Percentiles rank a stretch among this genome's conserved stretches.
phyloP scores from a whole-genome alignment of 2,329 filamentous ascomycete species.

The Sporothrix sp. region DNA sequence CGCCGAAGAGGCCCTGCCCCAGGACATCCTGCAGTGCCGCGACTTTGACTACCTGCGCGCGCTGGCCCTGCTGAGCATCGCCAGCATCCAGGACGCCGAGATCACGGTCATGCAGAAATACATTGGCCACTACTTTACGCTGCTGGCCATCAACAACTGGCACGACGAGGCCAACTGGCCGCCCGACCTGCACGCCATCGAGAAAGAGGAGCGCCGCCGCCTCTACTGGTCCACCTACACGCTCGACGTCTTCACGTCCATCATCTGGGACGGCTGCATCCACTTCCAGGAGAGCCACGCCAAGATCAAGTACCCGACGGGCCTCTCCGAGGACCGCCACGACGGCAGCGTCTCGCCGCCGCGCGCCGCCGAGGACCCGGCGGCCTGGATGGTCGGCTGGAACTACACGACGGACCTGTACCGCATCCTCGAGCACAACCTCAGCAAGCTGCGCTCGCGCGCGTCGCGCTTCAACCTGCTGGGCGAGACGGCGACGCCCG shows the following conservation, averaged over 20 bases:
- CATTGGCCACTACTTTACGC: slow-evolving; percentile 21
- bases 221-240: slow-evolving; percentile 48
- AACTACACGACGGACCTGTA: slow-evolving; percentile 50
- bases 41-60: slow-evolving; percentile 21
- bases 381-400: slow-evolving; percentile 43
- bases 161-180: slow-evolving; percentile 22
- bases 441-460: slow-evolving; percentile 15
- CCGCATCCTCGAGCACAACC: slow-evolving; percentile 42
- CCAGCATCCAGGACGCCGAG: slow-evolving; percentile 21
- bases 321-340: slow-evolving; percentile 2
- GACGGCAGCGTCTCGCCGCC: neutral
- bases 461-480: slow-evolving; percentile 13
- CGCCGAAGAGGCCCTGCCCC: slow-evolving; percentile 20
- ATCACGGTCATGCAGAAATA: slow-evolving; percentile 22
- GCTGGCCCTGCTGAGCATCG: slow-evolving; percentile 19
- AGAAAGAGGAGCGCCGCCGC: slow-evolving; percentile 19
- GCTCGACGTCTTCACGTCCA: slow-evolving; percentile 43
- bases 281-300: slow-evolving; percentile 36
- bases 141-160: slow-evolving; percentile 21
- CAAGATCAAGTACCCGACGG: slow-evolving; percentile 38
- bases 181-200: slow-evolving; percentile 10
- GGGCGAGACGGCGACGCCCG: slow-evolving; percentile 11
- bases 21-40: slow-evolving; percentile 17
- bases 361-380: neutral
- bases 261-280: slow-evolving; percentile 41